Base-by-base conservation (phyloP, 73 alveolate species). In the Durusdinium trenchii region DNA sequence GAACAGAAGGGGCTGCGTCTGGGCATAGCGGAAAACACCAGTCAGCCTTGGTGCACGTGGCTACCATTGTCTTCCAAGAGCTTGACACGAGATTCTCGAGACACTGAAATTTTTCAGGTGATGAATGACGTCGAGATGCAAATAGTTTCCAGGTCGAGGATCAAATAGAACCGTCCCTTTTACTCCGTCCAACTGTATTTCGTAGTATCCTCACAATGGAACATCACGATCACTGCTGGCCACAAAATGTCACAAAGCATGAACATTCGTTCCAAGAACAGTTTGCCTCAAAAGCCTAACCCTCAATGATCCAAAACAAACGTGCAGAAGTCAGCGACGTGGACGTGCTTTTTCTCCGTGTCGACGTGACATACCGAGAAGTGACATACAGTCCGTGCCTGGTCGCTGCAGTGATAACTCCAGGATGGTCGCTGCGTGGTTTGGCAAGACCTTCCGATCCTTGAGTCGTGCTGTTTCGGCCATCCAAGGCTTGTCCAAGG, bases 121-220 rank as follows among this genome's bases (percentile, higher is more conserved):
- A n/a, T 14, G 81, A 20, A 6, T 54, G 35, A 16, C 3, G 62
- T 57, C 97, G n/a, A 28, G 81, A 32, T 4, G 76, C 98, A 69
- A 75, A 26, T 91, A 91, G 89, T 91, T 91, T 26, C 90, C 98
- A 3, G 98, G 98, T 54, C 50, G 79, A 42, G 98, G 98, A 16
- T 91, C 98, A 46, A 91, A 91, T 14, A 43, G 71, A 10, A 67
- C 98, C 0, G 57, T 69, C 54, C 85, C 78, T 89, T 78, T 76
- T 42, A 52, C 57, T 12, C 98, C 98, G 67, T 91, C 98, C 79
- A 91, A 46, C 98, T 91, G 98, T 35, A 91, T 78, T 69, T 91
- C 98, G 57, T 91, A 91, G 76, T 69, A 61, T 75, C 98, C 98
- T 91, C 67, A n/a, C n/a, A n/a, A n/a, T n/a, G n/a, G n/a, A n/a